Percentiles rank a stretch among this genome's conserved stretches.
Evolutionary conservation across 495 filamentous ascomycete genomes (phyloP).

Genomic region (Pseudoneurospora amorphoporcata): DNA sequence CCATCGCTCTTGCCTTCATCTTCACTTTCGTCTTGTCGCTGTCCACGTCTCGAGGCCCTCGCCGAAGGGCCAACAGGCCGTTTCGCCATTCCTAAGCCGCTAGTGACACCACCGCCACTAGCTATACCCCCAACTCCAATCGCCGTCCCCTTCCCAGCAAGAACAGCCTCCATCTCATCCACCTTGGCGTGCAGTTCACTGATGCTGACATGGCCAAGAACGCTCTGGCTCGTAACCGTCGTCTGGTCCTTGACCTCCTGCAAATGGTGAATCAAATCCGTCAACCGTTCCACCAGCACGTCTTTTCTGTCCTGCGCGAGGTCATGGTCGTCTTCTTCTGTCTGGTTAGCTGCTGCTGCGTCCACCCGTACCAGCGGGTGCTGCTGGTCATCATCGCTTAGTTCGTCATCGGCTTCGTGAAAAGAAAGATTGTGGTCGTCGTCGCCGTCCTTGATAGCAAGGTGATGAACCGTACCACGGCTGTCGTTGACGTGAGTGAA

Average conservation of each 20-base stretch:
- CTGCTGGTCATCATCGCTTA: neutral
- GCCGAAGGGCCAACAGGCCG: neutral
- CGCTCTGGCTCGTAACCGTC: neutral
- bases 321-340: constrained; percentile 10
- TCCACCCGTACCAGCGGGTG: neutral
- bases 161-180: constrained; percentile 35
- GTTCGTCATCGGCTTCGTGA: constrained; percentile 2
- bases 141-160: neutral
- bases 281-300: constrained; percentile 38
- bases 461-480: constrained; percentile 15
- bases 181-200: constrained; percentile 31
- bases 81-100: neutral
- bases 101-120: neutral
- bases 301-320: constrained; percentile 35
- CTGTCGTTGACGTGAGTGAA: constrained; percentile 2
- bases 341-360: neutral
- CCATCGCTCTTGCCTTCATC: neutral
- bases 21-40: neutral
- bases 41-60: neutral
- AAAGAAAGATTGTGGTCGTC: neutral
- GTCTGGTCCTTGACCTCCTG: neutral
- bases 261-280: constrained; percentile 33
- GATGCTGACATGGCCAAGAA: constrained; percentile 9
- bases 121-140: neutral
- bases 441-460: constrained; percentile 2